Base-by-base conservation (phyloP, 352 stramenopile genomes). In the Lagenidium giganteum region DNA sequence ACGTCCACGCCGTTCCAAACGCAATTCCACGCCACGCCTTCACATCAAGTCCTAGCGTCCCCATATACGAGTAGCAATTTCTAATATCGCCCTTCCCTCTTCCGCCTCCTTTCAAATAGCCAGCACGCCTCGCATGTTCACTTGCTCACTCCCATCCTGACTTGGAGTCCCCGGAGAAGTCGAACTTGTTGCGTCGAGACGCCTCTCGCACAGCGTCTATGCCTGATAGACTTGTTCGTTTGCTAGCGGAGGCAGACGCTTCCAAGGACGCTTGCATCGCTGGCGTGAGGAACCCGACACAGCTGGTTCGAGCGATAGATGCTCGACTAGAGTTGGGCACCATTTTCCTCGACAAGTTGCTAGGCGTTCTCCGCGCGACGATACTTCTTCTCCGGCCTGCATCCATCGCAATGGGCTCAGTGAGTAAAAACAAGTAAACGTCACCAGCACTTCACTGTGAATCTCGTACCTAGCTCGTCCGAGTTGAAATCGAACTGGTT, bases 201-300 rank as follows among this genome's bases (percentile, higher is more conserved):
- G 67, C 64, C 37, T 68, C 61, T 4, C 40, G 51, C 8, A 77
- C 62, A 24, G 67, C 67, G 22, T 77, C 67, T 34, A 72, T 46
- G 3, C 67, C 67, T 11, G 64, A 63, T 16, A 80, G 42, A 38
- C 64, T 52, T 12, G 67, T 46, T 31, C 47, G 42, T 16, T 44
- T 38, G 26, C 71, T 61, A 16, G 33, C 32, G 8, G 48, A 31
- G 11, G 39, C 29, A 14, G 14, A 14, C 17, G 1, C 18, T 52
- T 1, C 24, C n/a, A 18, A 31, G 28, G n/a, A 17, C 24, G 42
- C n/a, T 37, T 6, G 8, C 6, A n/a, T 26, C 13, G 16, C 11
- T 47, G n/a, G n/a, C n/a, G n/a, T 12, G 11, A n/a, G n/a, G 30
- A 22, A n/a, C n/a, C n/a, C n/a, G n/a, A n/a, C n/a, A n/a, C n/a